Evolutionary conservation across 2,329 filamentous ascomycete genomes (phyloP).

Genomic region (Colletotrichum simmondsii): DNA sequence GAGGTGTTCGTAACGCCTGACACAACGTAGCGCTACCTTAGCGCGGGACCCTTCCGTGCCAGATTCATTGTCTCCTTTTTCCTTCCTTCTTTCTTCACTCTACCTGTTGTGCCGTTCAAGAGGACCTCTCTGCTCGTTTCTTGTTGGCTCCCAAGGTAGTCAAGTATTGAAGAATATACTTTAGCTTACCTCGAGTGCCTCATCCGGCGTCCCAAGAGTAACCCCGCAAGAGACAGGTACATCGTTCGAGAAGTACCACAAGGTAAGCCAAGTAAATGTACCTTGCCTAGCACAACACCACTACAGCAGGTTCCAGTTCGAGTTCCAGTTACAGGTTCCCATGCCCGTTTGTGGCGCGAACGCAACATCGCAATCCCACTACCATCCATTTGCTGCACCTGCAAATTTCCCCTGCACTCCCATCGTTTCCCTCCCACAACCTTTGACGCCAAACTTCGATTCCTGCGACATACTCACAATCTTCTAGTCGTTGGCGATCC

Average conservation of each 20-base stretch:
- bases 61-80: not conserved
- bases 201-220: not conserved
- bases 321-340: conserved; percentile 33
- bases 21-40: conserved; percentile 1
- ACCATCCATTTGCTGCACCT: conserved; percentile 8
- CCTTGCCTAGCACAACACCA: conserved; percentile 1
- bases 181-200: not conserved
- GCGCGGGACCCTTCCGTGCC: not conserved
- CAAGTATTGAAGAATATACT: not conserved
- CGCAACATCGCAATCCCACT: conserved; percentile 30
- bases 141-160: not conserved
- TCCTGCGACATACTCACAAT: not conserved
- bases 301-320: conserved; percentile 24
- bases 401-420: conserved; percentile 15
- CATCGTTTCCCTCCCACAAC: not conserved
- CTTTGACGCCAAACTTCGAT: not conserved
- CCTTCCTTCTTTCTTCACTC: not conserved
- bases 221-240: not conserved
- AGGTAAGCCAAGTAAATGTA: conserved; percentile 9
- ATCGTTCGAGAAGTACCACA: not conserved
- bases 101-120: not conserved
- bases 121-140: not conserved
- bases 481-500: conserved; percentile 5
- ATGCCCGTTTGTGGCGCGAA: conserved; percentile 23
- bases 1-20: not conserved